Evolutionary conservation across 164 flowering plant genomes (phyloP), one percentile per base, ranked within the genome.

Genomic region (Euptelea pleiosperma): DNA sequence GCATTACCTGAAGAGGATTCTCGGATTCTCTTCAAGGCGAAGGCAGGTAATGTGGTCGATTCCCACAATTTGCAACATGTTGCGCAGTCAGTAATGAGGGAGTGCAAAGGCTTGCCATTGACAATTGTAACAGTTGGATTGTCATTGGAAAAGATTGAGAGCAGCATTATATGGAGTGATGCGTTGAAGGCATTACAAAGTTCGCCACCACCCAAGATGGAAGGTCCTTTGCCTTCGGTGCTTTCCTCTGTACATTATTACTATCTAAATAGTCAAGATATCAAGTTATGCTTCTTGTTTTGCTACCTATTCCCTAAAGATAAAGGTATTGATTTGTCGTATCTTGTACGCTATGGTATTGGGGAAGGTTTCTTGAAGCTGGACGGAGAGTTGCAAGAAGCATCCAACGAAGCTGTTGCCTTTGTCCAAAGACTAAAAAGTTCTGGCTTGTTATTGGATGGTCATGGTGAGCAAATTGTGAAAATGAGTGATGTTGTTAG

Each of bases 401-500:
- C 64, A 35, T 24, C 31, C 10, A 22, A 12, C 5, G 21, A 55
- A 37, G 29, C 26, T 3, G 31, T 14, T 11, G 9, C 35, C 21
- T 3, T 53, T 2, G 12, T 47, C 0, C 16, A 47, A 34, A 26
- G 36, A 9, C 55, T 66, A 2, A 66, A 66, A 37, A 30, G 49
- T 44, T 59, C 70, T 36, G 16, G 47, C 30, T 46, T 66, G 60
- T 54, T 66, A 43, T 22, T 66, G 47, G 64, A 54, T 0, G 52
- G 54, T 28, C 26, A 52, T 12, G 2, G 12, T 0, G 35, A 46
- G 0, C 22, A 18, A 1, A 8, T 0, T 21, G 48, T 52, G 3
- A 54, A 26, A 47, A 53, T 66, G 60, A 59, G 59, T 19, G 70
- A 60, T 66, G 55, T 44, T 36, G 55, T 59, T 6, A 30, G 64